Evolutionary conservation across 2,329 filamentous ascomycete species (phyloP).

Genomic region (Endoconidiophora laricicola): DNA sequence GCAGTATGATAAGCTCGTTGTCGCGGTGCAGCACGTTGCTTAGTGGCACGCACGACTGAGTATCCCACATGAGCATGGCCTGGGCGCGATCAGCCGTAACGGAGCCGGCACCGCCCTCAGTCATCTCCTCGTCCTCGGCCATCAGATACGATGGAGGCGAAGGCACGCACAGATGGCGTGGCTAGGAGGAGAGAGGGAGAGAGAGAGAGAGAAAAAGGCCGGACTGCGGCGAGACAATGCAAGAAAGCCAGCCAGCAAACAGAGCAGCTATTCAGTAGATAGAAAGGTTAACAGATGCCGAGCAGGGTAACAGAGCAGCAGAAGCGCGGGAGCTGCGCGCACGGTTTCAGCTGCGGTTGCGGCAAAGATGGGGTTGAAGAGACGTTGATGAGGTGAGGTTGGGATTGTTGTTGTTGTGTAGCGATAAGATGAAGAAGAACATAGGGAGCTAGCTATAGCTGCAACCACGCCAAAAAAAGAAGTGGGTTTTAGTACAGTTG

Average conservation of each 20-base stretch:
- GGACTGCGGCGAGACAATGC: not conserved
- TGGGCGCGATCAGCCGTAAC: conserved; percentile 9
- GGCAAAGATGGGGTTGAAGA: not conserved
- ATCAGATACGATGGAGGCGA: conserved; percentile 1
- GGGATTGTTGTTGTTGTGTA: conserved; percentile 3
- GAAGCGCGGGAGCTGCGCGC: no score
- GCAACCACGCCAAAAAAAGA: conserved; percentile 4
- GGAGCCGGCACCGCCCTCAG: conserved; percentile 10
- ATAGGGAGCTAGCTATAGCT: conserved; percentile 1
- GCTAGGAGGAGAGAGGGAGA: not conserved
- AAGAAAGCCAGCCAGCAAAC: not conserved
- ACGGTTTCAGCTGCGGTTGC: not conserved
- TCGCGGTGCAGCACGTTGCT: conserved; percentile 26
- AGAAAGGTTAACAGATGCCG: no score
- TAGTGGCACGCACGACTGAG: conserved; percentile 30
- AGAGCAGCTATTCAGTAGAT: not conserved
- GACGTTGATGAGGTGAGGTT: conserved; percentile 4
- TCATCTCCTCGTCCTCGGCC: conserved; percentile 11
- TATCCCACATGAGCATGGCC: conserved; percentile 25
- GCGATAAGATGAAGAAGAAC: conserved; percentile 10
- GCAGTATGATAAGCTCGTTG: conserved; percentile 40
- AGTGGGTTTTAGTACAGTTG: conserved; percentile 2
- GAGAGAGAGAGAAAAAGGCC: not conserved
- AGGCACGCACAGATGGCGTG: not conserved
- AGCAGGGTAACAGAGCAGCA: no score